phyloP scores from a whole-genome alignment of 2,329 filamentous ascomycete genomes.

The Cercospora canescens region DNA sequence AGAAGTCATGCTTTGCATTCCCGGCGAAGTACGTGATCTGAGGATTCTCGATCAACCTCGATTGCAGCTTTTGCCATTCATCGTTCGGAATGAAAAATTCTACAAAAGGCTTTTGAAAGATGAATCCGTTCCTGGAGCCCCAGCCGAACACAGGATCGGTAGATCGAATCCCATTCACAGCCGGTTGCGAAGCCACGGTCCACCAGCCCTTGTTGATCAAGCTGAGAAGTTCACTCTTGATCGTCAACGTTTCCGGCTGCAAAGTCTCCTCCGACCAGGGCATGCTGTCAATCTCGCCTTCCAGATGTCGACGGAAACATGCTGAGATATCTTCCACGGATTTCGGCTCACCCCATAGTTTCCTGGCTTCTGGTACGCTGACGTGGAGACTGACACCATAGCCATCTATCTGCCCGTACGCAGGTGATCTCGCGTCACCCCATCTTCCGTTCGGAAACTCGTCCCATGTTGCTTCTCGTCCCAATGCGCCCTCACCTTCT shows the following conservation, averaged over 20 bases:
- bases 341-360: slow-evolving; percentile 80
- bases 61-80: slow-evolving; percentile 70
- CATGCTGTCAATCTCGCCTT: slow-evolving; percentile 75
- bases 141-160: slow-evolving; percentile 82
- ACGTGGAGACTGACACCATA: slow-evolving; percentile 96
- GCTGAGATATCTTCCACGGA: slow-evolving; percentile 70
- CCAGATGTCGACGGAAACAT: slow-evolving; percentile 79
- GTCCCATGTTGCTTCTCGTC: slow-evolving; percentile 96
- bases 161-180: slow-evolving; percentile 81
- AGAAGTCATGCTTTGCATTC: slow-evolving; percentile 75
- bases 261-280: slow-evolving; percentile 94
- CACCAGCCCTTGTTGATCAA: slow-evolving; percentile 89
- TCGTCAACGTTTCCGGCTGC: slow-evolving; percentile 78
- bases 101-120: slow-evolving; percentile 97
- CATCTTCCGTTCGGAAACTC: slow-evolving; percentile 96
- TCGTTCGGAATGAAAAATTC: slow-evolving; percentile 83
- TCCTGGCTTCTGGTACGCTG: slow-evolving; percentile 77
- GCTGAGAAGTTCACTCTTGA: slow-evolving; percentile 70
- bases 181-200: slow-evolving; percentile 94
- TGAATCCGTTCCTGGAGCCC: slow-evolving; percentile 89
- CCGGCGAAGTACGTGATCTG: slow-evolving; percentile 85
- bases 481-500: slow-evolving; percentile 85
- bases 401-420: slow-evolving; percentile 96
- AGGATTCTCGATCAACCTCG: slow-evolving; percentile 65
- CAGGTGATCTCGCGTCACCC: slow-evolving; percentile 88